phyloP scores from a whole-genome alignment of 345 rosid species.

The Citrus cavaleriei region DNA sequence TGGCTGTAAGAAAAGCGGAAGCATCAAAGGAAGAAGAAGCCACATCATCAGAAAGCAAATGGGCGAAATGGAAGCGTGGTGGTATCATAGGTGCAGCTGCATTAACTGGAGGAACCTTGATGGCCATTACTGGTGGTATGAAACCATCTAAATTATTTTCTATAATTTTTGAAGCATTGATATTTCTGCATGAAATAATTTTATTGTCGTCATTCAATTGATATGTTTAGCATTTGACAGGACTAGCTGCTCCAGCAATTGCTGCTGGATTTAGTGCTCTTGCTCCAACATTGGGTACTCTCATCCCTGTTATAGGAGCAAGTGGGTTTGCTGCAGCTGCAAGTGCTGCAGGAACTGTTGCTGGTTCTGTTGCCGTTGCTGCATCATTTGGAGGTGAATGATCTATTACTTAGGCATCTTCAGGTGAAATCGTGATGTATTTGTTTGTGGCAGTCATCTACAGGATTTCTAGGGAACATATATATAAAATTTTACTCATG shows the following conservation, averaged over 20 bases:
- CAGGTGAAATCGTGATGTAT: neutral
- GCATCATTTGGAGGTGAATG: conserved; percentile 97
- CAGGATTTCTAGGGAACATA: neutral
- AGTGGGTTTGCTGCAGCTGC: conserved; percentile 98
- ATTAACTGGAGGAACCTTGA: conserved; percentile 82
- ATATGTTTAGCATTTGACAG: conserved; percentile 37
- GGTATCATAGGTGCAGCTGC: conserved; percentile 98
- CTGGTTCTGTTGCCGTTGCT: conserved; percentile 98
- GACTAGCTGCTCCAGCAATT: conserved; percentile 97
- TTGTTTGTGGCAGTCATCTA: neutral
- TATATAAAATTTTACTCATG: neutral
- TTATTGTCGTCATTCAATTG: neutral
- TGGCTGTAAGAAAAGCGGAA: conserved; percentile 67
- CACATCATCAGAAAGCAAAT: conserved; percentile 40
- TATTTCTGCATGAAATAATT: conserved; percentile 5
- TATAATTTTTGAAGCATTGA: neutral
- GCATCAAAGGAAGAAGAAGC: conserved; percentile 54
- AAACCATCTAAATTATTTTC: conserved; percentile 6
- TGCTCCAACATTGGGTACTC: conserved; percentile 90
- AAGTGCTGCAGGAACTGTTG: conserved; percentile 91
- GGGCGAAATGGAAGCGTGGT: conserved; percentile 93
- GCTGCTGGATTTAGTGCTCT: conserved; percentile 95
- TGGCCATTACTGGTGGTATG: conserved; percentile 97
- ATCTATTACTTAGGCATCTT: conserved; percentile 6
- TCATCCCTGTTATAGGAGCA: conserved; percentile 93